Evolutionary conservation across 2,329 filamentous ascomycete species (phyloP), one percentile per base, ranked within the genome.

Genomic region (Cladophialophora yegresii): DNA sequence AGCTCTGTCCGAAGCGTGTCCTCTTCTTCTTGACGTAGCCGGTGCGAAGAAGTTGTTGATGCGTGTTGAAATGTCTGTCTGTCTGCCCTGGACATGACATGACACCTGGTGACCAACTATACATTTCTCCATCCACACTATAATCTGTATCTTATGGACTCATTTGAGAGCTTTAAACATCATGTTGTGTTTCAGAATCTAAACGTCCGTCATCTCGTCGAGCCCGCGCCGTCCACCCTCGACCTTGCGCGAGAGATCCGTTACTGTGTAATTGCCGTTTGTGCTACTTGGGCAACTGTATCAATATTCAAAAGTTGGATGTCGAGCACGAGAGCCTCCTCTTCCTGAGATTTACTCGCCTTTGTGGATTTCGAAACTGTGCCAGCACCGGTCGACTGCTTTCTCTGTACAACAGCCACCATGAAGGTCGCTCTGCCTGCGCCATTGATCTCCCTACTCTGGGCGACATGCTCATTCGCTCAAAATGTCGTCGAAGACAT

Each of bases 201-300:
- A 63, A 74, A 79, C 61, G 79, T 85, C 68, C 76, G 79, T 67
- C 83, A 85, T 69, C 79, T 79, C 32, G 70, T 87, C 64, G 79
- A 84, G 67, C 73, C 85, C 65, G 81, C 81, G 54, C 76, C 81
- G 22, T 81, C 81, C 20, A 76, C 80, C 57, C 76, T 81, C 50
- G 76, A 77, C 61, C 73, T 85, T 65, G 79, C 80, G 40, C 80
- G 79, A 68, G 83, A 85, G 71, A 73, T 83, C 64, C 80, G 82
- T 62, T 76, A 82, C 70, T 77, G 79, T 63, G 73, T 84, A 56
- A 78, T 84, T 68, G 78, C 83, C 66, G 74, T 83, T 67, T 81
- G 81, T 71, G 80, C 77, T 74, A 78, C 75, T 56, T 66, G 62
- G 56, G 61, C 63, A 36, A 67, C 67, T 62, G 63, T 67, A 60